Percentiles rank a stretch among this genome's conserved stretches.
Conservation (phyloP, 2,329 filamentous ascomycete genomes). For the Exophiala phaeomuriformis region DNA sequence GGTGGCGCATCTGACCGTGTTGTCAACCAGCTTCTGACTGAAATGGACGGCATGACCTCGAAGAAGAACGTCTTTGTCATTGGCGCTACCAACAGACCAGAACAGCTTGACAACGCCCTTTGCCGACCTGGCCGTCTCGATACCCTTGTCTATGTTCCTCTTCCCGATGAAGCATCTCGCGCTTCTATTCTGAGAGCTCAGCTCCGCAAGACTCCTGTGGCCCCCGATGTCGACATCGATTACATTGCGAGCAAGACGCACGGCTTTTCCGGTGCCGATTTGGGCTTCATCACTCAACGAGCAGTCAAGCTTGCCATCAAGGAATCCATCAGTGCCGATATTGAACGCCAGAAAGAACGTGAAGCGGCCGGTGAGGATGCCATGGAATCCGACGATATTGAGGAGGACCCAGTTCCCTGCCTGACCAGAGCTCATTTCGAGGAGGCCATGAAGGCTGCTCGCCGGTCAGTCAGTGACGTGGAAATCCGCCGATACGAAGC, state of each 20-base stretch:
- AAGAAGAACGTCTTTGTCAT: constrained; percentile 99
- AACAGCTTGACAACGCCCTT: constrained; percentile 95
- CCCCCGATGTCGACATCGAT: constrained; percentile 74
- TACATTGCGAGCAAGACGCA: constrained; percentile 97
- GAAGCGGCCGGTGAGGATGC: constrained; percentile 75
- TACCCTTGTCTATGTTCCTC: constrained; percentile 94
- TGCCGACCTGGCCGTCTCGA: constrained; percentile 98
- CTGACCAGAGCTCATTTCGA: constrained; percentile 96
- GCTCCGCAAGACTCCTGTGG: constrained; percentile 94
- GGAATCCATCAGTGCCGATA: constrained; percentile 81
- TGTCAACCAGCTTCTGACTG: constrained; percentile 97
- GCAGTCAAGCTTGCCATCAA: constrained; percentile 99
- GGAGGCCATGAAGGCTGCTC: constrained; percentile 93
- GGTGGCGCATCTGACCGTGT: constrained; percentile 98
- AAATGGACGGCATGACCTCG: constrained; percentile 99
- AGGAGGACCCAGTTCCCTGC: constrained; percentile 94
- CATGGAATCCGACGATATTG: constrained; percentile 71
- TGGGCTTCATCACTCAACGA: constrained; percentile 97
- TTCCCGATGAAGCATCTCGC: constrained; percentile 86
- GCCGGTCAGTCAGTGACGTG: constrained; percentile 89
- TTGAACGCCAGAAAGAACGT: constrained; percentile 81
- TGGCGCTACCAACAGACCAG: constrained; percentile 94
- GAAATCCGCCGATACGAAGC: constrained; percentile 98
- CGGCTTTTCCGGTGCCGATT: constrained; percentile 98
- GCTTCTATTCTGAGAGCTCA: constrained; percentile 87